Conservation (phyloP, 2,329 filamentous ascomycete genomes). For the Nigrograna mackinnonii region DNA sequence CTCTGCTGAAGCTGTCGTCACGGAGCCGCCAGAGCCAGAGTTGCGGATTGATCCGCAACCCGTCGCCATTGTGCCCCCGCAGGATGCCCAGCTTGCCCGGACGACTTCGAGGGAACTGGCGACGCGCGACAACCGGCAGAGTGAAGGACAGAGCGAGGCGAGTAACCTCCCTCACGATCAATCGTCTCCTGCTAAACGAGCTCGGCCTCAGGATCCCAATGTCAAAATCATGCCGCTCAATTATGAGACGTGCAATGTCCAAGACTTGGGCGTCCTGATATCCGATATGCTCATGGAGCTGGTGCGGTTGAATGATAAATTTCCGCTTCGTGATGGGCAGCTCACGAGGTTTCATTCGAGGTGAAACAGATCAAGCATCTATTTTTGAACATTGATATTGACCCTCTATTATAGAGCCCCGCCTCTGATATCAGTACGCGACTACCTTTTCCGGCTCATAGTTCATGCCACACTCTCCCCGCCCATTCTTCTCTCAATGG, state of each 20-base stretch:
- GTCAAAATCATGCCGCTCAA: conserved; percentile 66
- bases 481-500: conserved; percentile 95
- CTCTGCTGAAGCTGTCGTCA: conserved; percentile 33
- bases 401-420: conserved; percentile 61
- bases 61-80: conserved; percentile 20
- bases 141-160: conserved; percentile 16
- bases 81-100: conserved; percentile 10
- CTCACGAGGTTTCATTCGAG: conserved; percentile 95
- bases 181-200: conserved; percentile 34
- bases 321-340: conserved; percentile 81
- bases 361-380: conserved; percentile 46
- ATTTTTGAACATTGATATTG: background rate
- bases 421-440: conserved; percentile 89
- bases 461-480: conserved; percentile 92
- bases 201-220: conserved; percentile 42
- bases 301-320: conserved; percentile 87
- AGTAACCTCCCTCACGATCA: conserved; percentile 16
- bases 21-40: conserved; percentile 39
- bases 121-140: conserved; percentile 9
- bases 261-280: conserved; percentile 88
- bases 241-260: conserved; percentile 81
- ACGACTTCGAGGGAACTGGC: conserved; percentile 13
- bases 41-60: conserved; percentile 39
- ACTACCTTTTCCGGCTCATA: conserved; percentile 90
- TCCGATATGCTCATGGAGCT: conserved; percentile 95